Evolutionary conservation across 768 basidiomycete species (phyloP).

Genomic region (Xanthoconium purpureum): DNA sequence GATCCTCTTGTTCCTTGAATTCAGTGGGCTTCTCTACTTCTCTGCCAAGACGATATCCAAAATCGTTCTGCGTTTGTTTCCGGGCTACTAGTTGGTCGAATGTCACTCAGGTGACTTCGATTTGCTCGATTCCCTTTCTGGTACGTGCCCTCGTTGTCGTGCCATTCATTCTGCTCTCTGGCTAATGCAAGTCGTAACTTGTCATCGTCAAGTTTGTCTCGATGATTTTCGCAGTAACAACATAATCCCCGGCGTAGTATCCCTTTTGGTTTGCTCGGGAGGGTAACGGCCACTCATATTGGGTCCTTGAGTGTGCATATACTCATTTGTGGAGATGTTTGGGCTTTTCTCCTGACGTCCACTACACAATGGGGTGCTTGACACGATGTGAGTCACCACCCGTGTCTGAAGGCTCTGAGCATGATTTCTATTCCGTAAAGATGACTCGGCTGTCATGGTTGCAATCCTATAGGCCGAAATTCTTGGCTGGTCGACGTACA

Average conservation of each 20-base stretch:
- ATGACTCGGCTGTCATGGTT: conserved; percentile 46
- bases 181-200: conserved; percentile 1
- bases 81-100: conserved; percentile 32
- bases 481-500: conserved; percentile 42
- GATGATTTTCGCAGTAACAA: background rate
- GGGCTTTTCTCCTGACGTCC: conserved; percentile 27
- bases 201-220: background rate
- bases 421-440: conserved; percentile 17
- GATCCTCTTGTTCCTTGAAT: too few relatives aligned
- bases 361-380: conserved; percentile 25
- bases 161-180: too few relatives aligned
- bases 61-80: conserved; percentile 25
- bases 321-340: conserved; percentile 9
- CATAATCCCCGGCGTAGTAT: conserved; percentile 17
- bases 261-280: conserved; percentile 18
- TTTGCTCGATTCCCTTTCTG: conserved; percentile 25
- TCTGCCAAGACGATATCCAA: conserved; percentile 27
- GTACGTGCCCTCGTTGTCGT: background rate
- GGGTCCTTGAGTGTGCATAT: background rate
- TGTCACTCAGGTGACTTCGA: conserved; percentile 24
- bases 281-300: conserved; percentile 15
- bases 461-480: conserved; percentile 39
- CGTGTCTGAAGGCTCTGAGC: background rate
- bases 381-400: conserved; percentile 10
- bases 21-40: conserved; percentile 22